Evolutionary conservation across 208 protist species (phyloP).

Genomic region (Zelonia costaricensis): DNA sequence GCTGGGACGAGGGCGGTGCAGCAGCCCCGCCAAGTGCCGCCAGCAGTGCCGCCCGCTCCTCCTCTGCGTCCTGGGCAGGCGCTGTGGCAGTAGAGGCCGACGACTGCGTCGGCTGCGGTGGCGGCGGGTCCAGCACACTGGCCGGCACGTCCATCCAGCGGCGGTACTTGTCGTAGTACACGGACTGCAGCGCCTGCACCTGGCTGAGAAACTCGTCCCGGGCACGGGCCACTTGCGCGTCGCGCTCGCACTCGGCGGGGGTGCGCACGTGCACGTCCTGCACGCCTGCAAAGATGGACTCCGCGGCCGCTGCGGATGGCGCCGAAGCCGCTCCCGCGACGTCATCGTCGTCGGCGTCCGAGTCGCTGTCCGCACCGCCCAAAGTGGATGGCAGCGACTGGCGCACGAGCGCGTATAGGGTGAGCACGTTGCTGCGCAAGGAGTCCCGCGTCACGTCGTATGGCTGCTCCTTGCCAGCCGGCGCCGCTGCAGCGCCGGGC

Average conservation of each 20-base stretch:
- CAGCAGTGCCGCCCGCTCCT: constrained; percentile 33
- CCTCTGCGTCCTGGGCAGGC: constrained; percentile 8
- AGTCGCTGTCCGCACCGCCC: too few relatives aligned
- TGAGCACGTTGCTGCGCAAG: constrained; percentile 32
- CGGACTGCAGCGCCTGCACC: constrained; percentile 76
- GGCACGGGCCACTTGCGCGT: constrained; percentile 51
- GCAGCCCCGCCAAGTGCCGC: constrained; percentile 4
- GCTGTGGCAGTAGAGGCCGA: background rate
- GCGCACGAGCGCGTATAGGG: constrained; percentile 59
- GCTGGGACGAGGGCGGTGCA: background rate
- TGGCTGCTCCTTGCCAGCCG: background rate
- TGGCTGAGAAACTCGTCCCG: constrained; percentile 73
- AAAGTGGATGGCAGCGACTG: constrained; percentile 57
- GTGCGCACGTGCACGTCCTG: constrained; percentile 50
- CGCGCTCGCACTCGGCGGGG: constrained; percentile 43
- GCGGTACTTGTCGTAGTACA: constrained; percentile 72
- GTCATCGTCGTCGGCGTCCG: constrained; percentile 28
- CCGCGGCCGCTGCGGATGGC: background rate
- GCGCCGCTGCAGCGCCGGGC: background rate
- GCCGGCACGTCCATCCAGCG: constrained; percentile 86
- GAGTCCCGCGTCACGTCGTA: constrained; percentile 76
- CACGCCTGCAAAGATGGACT: constrained; percentile 7
- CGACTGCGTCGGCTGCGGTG: background rate
- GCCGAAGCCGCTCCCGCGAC: constrained; percentile 18
- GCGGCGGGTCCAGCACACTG: constrained; percentile 40